Percentiles rank a stretch among this genome's conserved stretches.
Conservation (phyloP, 2,329 filamentous ascomycete species). For the Pseudogymnoascus sp. region DNA sequence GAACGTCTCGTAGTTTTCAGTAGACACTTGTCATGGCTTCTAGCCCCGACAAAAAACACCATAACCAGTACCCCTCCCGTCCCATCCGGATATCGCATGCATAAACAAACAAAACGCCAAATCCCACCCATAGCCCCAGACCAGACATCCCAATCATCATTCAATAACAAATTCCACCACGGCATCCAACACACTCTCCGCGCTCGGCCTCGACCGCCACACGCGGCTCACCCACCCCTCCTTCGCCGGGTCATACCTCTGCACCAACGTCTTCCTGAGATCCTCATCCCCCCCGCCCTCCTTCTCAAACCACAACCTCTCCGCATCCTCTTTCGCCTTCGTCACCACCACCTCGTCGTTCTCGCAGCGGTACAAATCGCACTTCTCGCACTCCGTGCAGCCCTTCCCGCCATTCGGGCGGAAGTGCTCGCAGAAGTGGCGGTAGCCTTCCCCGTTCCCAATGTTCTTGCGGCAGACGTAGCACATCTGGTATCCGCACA, state of each 20-base stretch:
- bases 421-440: slow-evolving; percentile 95
- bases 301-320: slow-evolving; percentile 59
- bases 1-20: neutral
- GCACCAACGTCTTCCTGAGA: slow-evolving; percentile 48
- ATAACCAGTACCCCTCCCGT: neutral
- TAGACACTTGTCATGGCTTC: neutral
- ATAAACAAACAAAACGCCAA: slow-evolving; percentile 3
- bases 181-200: slow-evolving; percentile 24
- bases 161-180: slow-evolving; percentile 26
- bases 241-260: slow-evolving; percentile 30
- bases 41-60: neutral
- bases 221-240: slow-evolving; percentile 19
- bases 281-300: slow-evolving; percentile 51
- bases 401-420: slow-evolving; percentile 65
- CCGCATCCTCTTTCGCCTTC: slow-evolving; percentile 61
- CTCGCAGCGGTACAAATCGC: slow-evolving; percentile 65
- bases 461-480: slow-evolving; percentile 84
- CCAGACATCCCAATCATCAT: slow-evolving; percentile 15
- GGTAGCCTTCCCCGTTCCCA: slow-evolving; percentile 62
- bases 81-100: slow-evolving; percentile 8
- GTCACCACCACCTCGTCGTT: slow-evolving; percentile 61
- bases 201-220: slow-evolving; percentile 23
- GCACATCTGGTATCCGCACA: slow-evolving; percentile 96
- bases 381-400: slow-evolving; percentile 73
- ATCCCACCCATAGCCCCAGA: neutral